phyloP scores from a whole-genome alignment of 306 rosid genomes.

The Castanopsis chinensis region DNA sequence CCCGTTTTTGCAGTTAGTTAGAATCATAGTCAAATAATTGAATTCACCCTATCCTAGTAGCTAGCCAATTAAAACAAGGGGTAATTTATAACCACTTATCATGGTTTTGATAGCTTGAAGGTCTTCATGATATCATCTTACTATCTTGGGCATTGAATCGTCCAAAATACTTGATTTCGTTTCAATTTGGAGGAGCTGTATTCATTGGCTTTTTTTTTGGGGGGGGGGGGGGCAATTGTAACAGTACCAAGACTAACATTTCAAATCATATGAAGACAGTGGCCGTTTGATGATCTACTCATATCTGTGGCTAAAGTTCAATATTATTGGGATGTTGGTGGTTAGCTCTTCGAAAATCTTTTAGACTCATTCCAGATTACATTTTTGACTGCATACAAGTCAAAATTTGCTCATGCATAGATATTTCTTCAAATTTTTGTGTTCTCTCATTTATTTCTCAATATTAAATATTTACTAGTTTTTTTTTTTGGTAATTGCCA shows the following conservation, averaged over 20 bases:
- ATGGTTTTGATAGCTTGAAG: too few species aligned
- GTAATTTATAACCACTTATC: too few species aligned
- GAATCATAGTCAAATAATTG: too few species aligned
- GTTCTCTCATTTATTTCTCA: not conserved
- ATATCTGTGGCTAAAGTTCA: not conserved
- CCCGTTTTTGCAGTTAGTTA: too few species aligned
- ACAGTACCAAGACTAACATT: conserved; percentile 41
- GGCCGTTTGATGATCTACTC: conserved; percentile 47
- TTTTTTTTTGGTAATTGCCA: not conserved
- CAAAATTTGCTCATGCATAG: conserved; percentile 82
- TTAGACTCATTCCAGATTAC: conserved; percentile 64
- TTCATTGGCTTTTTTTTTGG: not conserved
- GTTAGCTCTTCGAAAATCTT: conserved; percentile 64
- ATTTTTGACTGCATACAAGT: conserved; percentile 70
- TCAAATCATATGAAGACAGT: conserved; percentile 65
- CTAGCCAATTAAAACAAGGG: too few species aligned
- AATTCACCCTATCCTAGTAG: too few species aligned
- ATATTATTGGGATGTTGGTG: conserved; percentile 1
- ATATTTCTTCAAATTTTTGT: not conserved
- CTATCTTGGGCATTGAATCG: too few species aligned
- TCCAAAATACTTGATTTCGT: not conserved
- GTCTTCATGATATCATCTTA: too few species aligned
- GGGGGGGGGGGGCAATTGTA: too few species aligned
- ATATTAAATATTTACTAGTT: not conserved
- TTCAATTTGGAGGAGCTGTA: not conserved